Base-by-base conservation (phyloP, 192 early-diverging fungal genomes). In the Chytriomyces sp. region DNA sequence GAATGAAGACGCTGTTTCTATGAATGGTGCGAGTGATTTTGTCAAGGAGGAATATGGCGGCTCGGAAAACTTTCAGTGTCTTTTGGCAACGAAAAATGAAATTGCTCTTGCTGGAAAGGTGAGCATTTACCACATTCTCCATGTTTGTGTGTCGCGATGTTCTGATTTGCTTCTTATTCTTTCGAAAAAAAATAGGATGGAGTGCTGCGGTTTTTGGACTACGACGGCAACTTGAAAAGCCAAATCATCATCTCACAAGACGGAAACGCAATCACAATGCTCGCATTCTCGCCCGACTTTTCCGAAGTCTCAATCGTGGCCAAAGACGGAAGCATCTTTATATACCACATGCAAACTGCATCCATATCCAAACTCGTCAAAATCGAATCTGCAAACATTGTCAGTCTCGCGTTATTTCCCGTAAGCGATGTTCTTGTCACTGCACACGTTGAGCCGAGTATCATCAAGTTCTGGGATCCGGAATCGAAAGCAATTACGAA, bases 221-320 rank as follows among this genome's bases (percentile, higher is more conserved):
- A 82, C n/a, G 64, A 77, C 45, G 60, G 77, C 13, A 46, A 71
- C 6, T 8, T 77, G n/a, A 50, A 76, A 23, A 80, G 47, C 16
- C 72, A 79, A 53, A 64, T 49, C 13, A 44, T 76, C 4, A 45
- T 61, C 4, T 64, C 76, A 13, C 64, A 46, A 18, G 28, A 45
- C 45, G 72, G 57, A 2, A 53, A 10, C 5, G 18, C 23, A 26
- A 79, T 87, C 45, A 6, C 49, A 23, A 16, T 46, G 10, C 50
- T 89, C 18, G 50, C 44, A n/a, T 78, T 80, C 62, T 86, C 86
- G 2, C 86, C 88, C 2, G 79, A 82, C 59, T 89, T 83, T 50
- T 45, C 61, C 7, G 59, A 66, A 10, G 43, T 86, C 11, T 10
- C 77, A 11, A 62, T 88, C 20, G 60, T 75, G 26, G 57, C 73